Percentiles rank a stretch among this genome's conserved stretches.
Evolutionary conservation across 306 rosid species (phyloP).

Genomic region (Casuarina cunninghamiana): DNA sequence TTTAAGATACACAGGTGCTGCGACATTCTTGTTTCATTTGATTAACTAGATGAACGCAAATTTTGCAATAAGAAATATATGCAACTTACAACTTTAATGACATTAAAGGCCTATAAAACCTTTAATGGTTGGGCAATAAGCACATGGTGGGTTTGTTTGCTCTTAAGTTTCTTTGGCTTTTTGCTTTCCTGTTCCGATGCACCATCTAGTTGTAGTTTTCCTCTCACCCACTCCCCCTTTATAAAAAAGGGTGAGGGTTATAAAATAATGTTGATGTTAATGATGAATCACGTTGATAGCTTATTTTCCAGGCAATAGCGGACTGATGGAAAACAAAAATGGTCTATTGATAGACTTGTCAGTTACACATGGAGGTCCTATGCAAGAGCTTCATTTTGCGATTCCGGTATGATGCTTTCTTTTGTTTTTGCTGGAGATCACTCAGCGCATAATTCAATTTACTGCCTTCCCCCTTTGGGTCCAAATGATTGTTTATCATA

Average conservation of each 20-base stretch:
- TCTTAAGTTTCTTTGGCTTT: not conserved
- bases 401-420: slow-evolving; percentile 34
- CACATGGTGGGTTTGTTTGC: not conserved
- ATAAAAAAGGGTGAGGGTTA: not conserved
- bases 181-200: not conserved
- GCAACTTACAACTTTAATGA: slow-evolving; percentile 15
- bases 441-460: slow-evolving; percentile 13
- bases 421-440: slow-evolving; percentile 36
- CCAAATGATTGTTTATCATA: slow-evolving; percentile 29
- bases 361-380: slow-evolving; percentile 29
- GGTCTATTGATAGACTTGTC: slow-evolving; percentile 29
- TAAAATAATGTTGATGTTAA: not conserved
- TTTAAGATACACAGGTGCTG: not conserved
- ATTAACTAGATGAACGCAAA: slow-evolving; percentile 15
- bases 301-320: slow-evolving; percentile 31
- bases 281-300: slow-evolving; percentile 6
- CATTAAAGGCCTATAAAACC: not conserved
- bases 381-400: slow-evolving; percentile 27
- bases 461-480: slow-evolving; percentile 26
- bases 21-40: slow-evolving; percentile 11
- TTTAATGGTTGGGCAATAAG: not conserved
- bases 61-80: slow-evolving; percentile 8
- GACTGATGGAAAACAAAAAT: slow-evolving; percentile 34
- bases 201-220: not conserved
- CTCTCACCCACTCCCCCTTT: not conserved